Evolutionary conservation across 345 rosid species (phyloP).

Genomic region (Populus davidiana): DNA sequence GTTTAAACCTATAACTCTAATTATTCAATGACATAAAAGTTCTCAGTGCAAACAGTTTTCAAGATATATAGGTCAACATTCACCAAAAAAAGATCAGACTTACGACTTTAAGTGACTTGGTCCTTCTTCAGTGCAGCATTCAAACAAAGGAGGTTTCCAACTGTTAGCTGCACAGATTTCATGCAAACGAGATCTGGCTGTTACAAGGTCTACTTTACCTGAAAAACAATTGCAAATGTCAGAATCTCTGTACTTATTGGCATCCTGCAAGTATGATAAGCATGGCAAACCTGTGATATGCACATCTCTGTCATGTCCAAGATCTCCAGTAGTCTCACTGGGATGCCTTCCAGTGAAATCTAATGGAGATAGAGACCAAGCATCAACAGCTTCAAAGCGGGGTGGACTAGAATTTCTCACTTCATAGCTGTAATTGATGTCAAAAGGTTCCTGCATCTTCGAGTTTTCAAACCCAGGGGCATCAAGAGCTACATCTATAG

Average conservation of each 20-base stretch:
- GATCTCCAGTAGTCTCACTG: slow-evolving; percentile 10
- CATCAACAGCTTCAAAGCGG: slow-evolving; percentile 19
- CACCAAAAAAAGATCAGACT: slow-evolving; percentile 24
- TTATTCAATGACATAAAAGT: neutral
- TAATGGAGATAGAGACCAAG: slow-evolving; percentile 9
- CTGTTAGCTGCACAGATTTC: slow-evolving; percentile 65
- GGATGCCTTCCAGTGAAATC: slow-evolving; percentile 18
- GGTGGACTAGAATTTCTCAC: slow-evolving; percentile 13
- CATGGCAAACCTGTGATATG: slow-evolving; percentile 20
- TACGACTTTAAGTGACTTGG: slow-evolving; percentile 69
- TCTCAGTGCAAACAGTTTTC: neutral
- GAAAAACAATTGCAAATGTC: slow-evolving; percentile 12
- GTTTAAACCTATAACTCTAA: too few species aligned
- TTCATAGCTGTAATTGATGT: slow-evolving; percentile 13
- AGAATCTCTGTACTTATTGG: neutral
- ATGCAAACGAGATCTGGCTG: slow-evolving; percentile 57
- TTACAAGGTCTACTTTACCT: slow-evolving; percentile 37
- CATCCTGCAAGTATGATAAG: neutral
- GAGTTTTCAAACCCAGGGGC: slow-evolving; percentile 24
- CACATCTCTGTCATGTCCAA: slow-evolving; percentile 7
- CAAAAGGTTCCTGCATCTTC: slow-evolving; percentile 25
- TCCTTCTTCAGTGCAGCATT: slow-evolving; percentile 73
- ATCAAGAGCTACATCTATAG: slow-evolving; percentile 36
- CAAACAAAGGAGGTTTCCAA: slow-evolving; percentile 70
- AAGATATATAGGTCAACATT: neutral